phyloP scores from a whole-genome alignment of 768 basidiomycete species.

The Termitomyces sp. region DNA sequence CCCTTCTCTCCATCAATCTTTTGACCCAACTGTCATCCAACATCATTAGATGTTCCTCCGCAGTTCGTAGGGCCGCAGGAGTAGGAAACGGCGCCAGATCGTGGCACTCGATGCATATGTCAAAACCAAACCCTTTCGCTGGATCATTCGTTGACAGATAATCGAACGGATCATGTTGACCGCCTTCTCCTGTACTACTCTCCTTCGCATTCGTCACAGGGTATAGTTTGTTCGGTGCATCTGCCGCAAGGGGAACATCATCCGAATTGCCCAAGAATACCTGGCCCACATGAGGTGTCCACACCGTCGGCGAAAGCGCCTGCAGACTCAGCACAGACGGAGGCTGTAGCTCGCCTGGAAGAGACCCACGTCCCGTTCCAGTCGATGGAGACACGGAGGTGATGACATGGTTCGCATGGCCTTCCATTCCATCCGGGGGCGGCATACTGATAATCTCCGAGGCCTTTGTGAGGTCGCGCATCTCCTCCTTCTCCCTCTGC shows the following conservation, averaged over 20 bases:
- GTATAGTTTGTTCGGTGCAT: conserved; percentile 20
- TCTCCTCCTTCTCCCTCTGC: conserved; percentile 81
- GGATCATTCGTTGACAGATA: conserved; percentile 37
- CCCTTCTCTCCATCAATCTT: conserved; percentile 22
- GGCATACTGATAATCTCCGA: conserved; percentile 57
- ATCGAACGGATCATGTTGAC: conserved; percentile 35
- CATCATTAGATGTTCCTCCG: conserved; percentile 66
- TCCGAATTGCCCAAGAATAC: conserved; percentile 79
- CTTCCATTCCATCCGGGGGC: conserved; percentile 5
- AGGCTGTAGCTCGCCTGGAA: background rate
- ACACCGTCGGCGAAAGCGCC: conserved; percentile 32
- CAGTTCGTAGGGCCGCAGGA: conserved; percentile 58
- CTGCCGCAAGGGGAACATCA: conserved; percentile 58
- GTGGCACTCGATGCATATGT: conserved; percentile 86
- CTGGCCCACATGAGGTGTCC: conserved; percentile 57
- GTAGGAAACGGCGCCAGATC: conserved; percentile 74
- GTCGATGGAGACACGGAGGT: background rate
- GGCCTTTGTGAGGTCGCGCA: conserved; percentile 80
- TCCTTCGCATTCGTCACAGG: conserved; percentile 13
- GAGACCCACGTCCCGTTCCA: background rate
- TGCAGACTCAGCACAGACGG: conserved; percentile 13
- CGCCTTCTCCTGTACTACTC: background rate
- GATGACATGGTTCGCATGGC: conserved; percentile 1
- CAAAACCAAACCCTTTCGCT: conserved; percentile 57
- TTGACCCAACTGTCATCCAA: conserved; percentile 67